These are phyloP conservation scores for Hypomontagnella submonticulosa DNA, from an alignment of 495 filamentous ascomycete species.

Conservation along the genomic window DNA sequence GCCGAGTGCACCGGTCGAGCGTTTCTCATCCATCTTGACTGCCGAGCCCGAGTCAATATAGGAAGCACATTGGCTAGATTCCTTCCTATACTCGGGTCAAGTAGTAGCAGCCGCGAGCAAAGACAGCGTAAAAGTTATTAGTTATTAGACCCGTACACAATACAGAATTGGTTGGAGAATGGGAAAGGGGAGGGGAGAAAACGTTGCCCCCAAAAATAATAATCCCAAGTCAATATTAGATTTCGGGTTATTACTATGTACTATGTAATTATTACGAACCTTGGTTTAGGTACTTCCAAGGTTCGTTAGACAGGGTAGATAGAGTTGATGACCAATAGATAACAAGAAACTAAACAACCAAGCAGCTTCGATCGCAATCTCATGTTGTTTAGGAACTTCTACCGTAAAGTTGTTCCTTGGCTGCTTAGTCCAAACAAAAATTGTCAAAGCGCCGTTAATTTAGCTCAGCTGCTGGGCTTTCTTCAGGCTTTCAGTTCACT, in stretches of 20 bases:
- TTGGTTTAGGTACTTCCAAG: constrained; percentile 7
- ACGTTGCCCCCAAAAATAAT: not conserved
- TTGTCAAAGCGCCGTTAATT: constrained; percentile 21
- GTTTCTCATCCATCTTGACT: constrained; percentile 53
- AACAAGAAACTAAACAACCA: constrained; percentile 7
- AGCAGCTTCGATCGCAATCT: constrained; percentile 29
- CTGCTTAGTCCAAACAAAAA: no score
- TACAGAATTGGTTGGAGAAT: constrained; percentile 2
- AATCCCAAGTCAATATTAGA: constrained; percentile 36
- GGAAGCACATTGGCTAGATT: constrained; percentile 11
- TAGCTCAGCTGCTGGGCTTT: not conserved
- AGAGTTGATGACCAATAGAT: constrained; percentile 23
- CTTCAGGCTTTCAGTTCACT: not conserved
- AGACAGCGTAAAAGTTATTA: constrained; percentile 23
- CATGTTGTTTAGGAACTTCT: constrained; percentile 4
- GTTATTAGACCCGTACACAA: constrained; percentile 6
- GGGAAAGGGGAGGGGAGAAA: constrained; percentile 16
- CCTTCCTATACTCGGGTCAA: constrained; percentile 12
- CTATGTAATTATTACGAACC: constrained; percentile 9
- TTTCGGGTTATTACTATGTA: constrained; percentile 36
- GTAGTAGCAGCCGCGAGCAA: constrained; percentile 13
- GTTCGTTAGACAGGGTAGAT: constrained; percentile 24
- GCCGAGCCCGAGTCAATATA: constrained; percentile 20
- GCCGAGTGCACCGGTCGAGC: constrained; percentile 21
- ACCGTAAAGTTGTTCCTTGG: constrained; percentile 5